Base-by-base conservation (phyloP, 768 basidiomycete species). In the Tricholoma sp. region DNA sequence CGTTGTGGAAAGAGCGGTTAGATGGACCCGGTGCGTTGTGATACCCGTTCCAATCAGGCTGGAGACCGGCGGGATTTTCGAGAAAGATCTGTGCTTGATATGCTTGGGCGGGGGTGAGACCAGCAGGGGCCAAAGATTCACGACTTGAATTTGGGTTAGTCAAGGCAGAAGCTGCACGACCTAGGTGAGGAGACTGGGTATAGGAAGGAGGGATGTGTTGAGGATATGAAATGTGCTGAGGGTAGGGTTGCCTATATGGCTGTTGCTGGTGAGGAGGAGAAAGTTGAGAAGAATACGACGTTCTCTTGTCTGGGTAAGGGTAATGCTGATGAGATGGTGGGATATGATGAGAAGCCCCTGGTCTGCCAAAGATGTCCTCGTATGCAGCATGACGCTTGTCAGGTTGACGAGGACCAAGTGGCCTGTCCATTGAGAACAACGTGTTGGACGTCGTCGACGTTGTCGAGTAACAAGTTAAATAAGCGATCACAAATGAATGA, bases 361-460 rank as follows among this genome's bases (percentile, higher is more conserved):
- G 87, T 22, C 91, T 81, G 22, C 90, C 90, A 72, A 94, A 94
- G 74, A 94, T 92, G 66, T 86, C 83, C 71, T 92, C 88, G 75
- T 91, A 94, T 47, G 91, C 91, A 55, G 84, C 82, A 71, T 83
- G 76, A 54, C 91, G 86, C 68, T 91, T 90, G 73, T 90, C 88
- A 71, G 73, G 87, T 50, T 76, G 78, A 54, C 79, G 75, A 59
- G 79, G 86, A 52, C 88, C 88, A 64, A 82, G 61, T 22, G 78
- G 77, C 63, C 72, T 75, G 66, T 80, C 76, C 79, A 80, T 80
- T 55, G 67, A 54, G 52, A 2, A 5, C 24, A 27, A 27, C 24
- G 24, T 27, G 24, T 27, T 27, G 24, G 5, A 27, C 24, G 24
- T 27, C 24, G 24, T 27, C 5, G 24, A 27, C 24, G 24, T 27